A percentile compares a stretch with the other conserved stretches of the same genome.
Conservation (phyloP, 2,329 filamentous ascomycete genomes). For the Lecanicillium sp. region DNA sequence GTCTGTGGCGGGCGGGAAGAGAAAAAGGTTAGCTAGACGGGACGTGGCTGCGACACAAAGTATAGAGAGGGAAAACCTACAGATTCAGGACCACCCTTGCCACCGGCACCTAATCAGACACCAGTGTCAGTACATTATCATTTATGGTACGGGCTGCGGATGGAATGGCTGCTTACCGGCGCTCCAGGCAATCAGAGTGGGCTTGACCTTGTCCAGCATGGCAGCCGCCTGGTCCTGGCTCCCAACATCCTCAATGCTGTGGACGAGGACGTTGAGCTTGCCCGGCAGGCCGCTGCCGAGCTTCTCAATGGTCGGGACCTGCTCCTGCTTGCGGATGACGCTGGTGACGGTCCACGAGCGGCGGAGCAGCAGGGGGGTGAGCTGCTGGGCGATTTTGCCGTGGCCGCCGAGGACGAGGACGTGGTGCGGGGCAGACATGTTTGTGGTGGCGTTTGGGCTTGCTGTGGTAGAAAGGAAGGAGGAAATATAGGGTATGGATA, state of each 20-base stretch:
- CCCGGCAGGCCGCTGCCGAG: slow-evolving; percentile 52
- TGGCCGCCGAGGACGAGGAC: slow-evolving; percentile 75
- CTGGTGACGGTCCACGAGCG: slow-evolving; percentile 72
- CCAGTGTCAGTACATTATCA: neutral
- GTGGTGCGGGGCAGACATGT: slow-evolving; percentile 29
- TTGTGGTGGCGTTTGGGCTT: neutral
- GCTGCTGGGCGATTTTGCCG: slow-evolving; percentile 66
- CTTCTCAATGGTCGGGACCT: slow-evolving; percentile 55
- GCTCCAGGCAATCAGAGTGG: slow-evolving; percentile 62
- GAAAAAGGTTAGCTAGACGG: no score
- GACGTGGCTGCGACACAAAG: neutral
- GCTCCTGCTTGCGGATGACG: slow-evolving; percentile 66
- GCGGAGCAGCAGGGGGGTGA: slow-evolving; percentile 69
- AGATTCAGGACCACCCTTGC: slow-evolving; percentile 47
- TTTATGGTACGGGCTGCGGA: neutral
- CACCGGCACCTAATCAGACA: slow-evolving; percentile 43
- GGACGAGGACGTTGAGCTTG: slow-evolving; percentile 60
- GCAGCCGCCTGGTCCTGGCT: slow-evolving; percentile 52
- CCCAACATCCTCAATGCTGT: slow-evolving; percentile 64
- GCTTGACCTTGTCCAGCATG: slow-evolving; percentile 53
- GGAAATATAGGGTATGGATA: no score
- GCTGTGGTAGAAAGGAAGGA: no score
- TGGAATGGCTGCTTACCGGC: slow-evolving; percentile 40
- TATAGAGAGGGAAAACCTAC: slow-evolving; percentile 18
- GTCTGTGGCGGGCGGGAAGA: slow-evolving; percentile 29